These are phyloP conservation scores for Phaeosphaeria sp. DNA, from an alignment of 2,329 filamentous ascomycete species.

Conservation along the genomic window DNA sequence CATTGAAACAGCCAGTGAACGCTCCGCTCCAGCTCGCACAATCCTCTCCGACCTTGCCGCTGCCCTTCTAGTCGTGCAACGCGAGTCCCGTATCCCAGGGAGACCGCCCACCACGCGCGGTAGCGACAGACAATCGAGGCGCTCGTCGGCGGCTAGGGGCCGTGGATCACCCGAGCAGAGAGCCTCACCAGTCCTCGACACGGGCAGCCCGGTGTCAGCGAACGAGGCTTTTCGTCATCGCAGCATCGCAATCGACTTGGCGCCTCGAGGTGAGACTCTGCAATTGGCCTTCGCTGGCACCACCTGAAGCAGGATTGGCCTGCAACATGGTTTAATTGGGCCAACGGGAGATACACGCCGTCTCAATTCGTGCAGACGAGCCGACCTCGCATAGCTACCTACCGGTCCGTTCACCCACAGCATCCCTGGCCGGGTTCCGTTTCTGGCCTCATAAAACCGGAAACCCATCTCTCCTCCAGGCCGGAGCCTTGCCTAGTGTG, in stretches of 20 bases:
- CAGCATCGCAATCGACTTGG: slow-evolving; percentile 29
- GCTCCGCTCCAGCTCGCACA: slow-evolving; percentile 31
- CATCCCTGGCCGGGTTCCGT: slow-evolving; percentile 35
- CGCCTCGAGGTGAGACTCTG: slow-evolving; percentile 22
- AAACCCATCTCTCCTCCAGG: slow-evolving; percentile 29
- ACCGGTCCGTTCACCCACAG: slow-evolving; percentile 37
- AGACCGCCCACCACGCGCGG: slow-evolving; percentile 18
- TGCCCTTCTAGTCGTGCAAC: slow-evolving; percentile 23
- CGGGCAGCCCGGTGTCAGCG: slow-evolving; percentile 7
- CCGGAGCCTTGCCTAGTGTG: slow-evolving; percentile 30
- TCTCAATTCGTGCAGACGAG: slow-evolving; percentile 41
- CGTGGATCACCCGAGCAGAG: slow-evolving; percentile 7
- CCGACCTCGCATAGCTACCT: slow-evolving; percentile 25
- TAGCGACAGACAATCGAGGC: slow-evolving; percentile 10
- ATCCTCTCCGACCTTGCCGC: slow-evolving; percentile 9
- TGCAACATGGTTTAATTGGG: slow-evolving; percentile 30
- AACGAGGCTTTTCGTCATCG: slow-evolving; percentile 40
- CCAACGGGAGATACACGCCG: slow-evolving; percentile 33
- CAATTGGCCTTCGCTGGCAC: slow-evolving; percentile 22
- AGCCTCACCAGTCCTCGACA: slow-evolving; percentile 9
- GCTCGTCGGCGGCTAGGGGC: slow-evolving; percentile 18
- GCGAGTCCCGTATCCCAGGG: slow-evolving; percentile 34
- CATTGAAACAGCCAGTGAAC: slow-evolving; percentile 35
- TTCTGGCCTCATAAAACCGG: slow-evolving; percentile 42
- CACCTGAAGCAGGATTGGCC: slow-evolving; percentile 22